Conservation (phyloP, 305 asterid genomes). For the Fraxinus sp. region DNA sequence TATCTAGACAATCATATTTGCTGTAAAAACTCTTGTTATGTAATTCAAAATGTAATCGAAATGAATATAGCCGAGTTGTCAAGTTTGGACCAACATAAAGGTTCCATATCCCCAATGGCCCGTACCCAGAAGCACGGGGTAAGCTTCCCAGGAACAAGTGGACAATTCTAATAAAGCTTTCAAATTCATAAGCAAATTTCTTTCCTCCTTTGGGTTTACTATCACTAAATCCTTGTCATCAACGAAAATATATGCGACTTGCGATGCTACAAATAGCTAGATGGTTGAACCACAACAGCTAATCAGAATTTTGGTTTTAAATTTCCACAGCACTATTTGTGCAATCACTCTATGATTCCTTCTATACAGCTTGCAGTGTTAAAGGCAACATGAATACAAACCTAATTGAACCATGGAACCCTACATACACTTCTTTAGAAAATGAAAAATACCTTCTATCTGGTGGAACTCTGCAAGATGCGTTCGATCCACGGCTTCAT, state of each 20-base stretch:
- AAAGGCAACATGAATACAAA: slow-evolving; percentile 9
- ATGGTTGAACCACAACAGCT: not conserved
- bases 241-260: not conserved
- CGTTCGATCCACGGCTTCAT: slow-evolving; percentile 96
- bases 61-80: not conserved
- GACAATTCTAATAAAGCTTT: not conserved
- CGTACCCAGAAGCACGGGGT: not conserved
- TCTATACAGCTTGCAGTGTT: not conserved
- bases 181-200: not conserved
- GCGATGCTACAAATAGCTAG: not conserved
- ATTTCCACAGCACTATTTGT: not conserved
- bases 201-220: not conserved
- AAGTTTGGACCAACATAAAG: not conserved
- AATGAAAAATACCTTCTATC: slow-evolving; percentile 64
- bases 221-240: not conserved
- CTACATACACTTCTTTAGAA: slow-evolving; percentile 2
- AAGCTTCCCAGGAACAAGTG: not conserved
- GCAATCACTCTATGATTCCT: not conserved
- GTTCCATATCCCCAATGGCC: slow-evolving; percentile 1
- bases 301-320: not conserved
- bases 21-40: not conserved
- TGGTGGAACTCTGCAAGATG: slow-evolving; percentile 99
- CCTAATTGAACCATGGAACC: not conserved
- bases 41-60: not conserved
- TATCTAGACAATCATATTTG: not conserved